Evolutionary conservation across 306 rosid genomes (phyloP).

Genomic region (Mucuna pruriens): DNA sequence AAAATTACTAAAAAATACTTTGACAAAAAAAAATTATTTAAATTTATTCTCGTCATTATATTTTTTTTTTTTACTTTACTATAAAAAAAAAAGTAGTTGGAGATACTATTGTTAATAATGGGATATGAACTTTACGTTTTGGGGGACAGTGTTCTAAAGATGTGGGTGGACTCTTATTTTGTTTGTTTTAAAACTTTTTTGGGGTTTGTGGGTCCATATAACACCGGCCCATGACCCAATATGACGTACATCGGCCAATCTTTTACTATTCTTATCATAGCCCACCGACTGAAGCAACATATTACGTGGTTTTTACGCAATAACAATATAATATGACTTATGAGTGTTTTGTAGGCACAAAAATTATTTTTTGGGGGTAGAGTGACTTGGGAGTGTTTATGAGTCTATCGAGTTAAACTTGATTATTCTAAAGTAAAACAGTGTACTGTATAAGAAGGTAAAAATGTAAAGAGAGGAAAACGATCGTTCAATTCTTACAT

Average conservation of each 20-base stretch:
- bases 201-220: slow-evolving; percentile 24
- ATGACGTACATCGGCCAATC: not conserved
- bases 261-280: not conserved
- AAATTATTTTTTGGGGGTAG: too few relatives aligned
- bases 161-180: slow-evolving; percentile 4
- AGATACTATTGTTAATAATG: not conserved
- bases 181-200: not conserved
- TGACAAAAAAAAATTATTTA: too few relatives aligned
- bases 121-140: not conserved
- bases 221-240: slow-evolving; percentile 27
- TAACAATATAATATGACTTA: not conserved
- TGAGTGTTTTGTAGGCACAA: too few relatives aligned
- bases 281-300: not conserved
- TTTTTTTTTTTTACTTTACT: too few relatives aligned
- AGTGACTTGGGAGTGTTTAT: not conserved
- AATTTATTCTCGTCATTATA: too few relatives aligned
- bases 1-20: too few relatives aligned
- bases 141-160: not conserved
- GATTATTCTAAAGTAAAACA: not conserved
- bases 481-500: not conserved
- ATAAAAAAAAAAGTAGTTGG: too few relatives aligned
- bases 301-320: not conserved
- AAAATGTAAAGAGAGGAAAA: not conserved
- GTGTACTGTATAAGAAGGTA: not conserved
- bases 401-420: not conserved